phyloP scores from a whole-genome alignment of 306 rosid species.

The Corylus americana region DNA sequence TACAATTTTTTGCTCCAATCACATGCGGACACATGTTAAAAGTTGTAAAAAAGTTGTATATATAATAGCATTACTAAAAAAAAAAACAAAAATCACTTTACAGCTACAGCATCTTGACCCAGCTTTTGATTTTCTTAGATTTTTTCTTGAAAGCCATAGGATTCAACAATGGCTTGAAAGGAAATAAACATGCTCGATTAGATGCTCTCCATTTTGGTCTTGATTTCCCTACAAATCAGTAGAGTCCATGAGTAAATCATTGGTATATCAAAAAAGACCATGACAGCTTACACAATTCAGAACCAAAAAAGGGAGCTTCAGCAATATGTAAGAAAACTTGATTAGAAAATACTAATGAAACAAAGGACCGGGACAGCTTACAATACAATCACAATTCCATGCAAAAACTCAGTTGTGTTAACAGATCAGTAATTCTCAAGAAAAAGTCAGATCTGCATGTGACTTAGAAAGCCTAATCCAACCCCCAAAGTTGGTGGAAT shows the following conservation, averaged over 20 bases:
- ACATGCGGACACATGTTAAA: too few species aligned
- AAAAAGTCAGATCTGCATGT: neutral
- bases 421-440: neutral
- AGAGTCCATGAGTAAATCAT: conserved; percentile 16
- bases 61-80: too few species aligned
- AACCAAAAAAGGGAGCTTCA: neutral
- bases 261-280: neutral
- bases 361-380: too few species aligned
- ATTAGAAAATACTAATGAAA: too few species aligned
- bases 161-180: conserved; percentile 57
- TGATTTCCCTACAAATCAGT: conserved; percentile 46
- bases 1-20: too few species aligned
- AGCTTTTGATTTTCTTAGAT: conserved; percentile 42
- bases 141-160: conserved; percentile 54
- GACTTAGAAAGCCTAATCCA: neutral
- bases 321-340: too few species aligned
- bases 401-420: neutral
- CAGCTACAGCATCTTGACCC: conserved; percentile 27
- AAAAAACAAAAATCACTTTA: neutral
- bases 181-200: conserved; percentile 30
- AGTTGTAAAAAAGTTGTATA: too few species aligned
- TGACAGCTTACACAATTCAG: neutral
- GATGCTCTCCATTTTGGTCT: conserved; percentile 44
- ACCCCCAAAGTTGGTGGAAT: neutral
- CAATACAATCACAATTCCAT: neutral